These are phyloP conservation scores for Krasilnikovozyma curviuscula DNA, from an alignment of 768 basidiomycete species.

Conservation along the genomic window DNA sequence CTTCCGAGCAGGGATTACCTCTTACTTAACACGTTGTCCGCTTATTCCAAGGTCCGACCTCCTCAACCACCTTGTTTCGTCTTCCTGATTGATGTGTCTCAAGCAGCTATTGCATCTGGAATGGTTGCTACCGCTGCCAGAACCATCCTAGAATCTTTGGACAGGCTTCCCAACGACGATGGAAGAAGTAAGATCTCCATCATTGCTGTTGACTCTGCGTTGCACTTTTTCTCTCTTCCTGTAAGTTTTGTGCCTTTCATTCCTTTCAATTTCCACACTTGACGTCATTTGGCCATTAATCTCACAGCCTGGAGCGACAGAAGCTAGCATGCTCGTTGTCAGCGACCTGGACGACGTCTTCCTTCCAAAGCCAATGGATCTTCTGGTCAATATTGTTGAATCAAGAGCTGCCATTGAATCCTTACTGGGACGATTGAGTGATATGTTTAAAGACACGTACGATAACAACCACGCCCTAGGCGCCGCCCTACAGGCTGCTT, in stretches of 20 bases:
- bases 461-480: slow-evolving; percentile 85
- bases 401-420: slow-evolving; percentile 57
- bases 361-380: slow-evolving; percentile 83
- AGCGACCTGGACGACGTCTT: slow-evolving; percentile 95
- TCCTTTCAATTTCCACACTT: neutral
- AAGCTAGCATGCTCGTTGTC: slow-evolving; percentile 89
- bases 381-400: slow-evolving; percentile 87
- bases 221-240: slow-evolving; percentile 92
- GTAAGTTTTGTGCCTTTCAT: slow-evolving; percentile 31
- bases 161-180: slow-evolving; percentile 88
- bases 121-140: slow-evolving; percentile 98
- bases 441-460: slow-evolving; percentile 96
- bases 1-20: neutral
- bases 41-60: slow-evolving; percentile 41
- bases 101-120: slow-evolving; percentile 73
- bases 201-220: slow-evolving; percentile 71
- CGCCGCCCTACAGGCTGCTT: slow-evolving; percentile 84
- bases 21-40: neutral
- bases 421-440: slow-evolving; percentile 62
- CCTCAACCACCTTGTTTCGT: slow-evolving; percentile 94
- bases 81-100: slow-evolving; percentile 92
- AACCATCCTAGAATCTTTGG: slow-evolving; percentile 84
- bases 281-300: no score
- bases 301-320: slow-evolving; percentile 30
- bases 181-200: slow-evolving; percentile 78